Evolutionary conservation across 1,139 yeast species (phyloP).

Genomic region (Suhomyces panamericanus): DNA sequence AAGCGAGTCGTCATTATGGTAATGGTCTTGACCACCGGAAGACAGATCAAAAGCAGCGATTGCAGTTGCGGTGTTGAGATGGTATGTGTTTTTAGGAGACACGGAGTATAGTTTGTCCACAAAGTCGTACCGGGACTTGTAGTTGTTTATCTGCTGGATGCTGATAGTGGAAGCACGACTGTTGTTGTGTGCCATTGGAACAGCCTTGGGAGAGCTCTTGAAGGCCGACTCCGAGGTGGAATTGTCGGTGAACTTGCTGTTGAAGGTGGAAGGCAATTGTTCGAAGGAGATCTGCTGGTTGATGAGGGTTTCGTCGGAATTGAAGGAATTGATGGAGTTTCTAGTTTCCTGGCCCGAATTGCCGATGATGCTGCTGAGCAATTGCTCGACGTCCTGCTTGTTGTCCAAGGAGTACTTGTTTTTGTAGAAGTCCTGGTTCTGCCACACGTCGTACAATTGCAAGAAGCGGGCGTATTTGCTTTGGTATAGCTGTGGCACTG

Average conservation of each 20-base stretch:
- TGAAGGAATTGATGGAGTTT: conserved; percentile 13
- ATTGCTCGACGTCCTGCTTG: conserved; percentile 9
- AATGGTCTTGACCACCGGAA: conserved; percentile 13
- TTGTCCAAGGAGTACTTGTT: conserved; percentile 9
- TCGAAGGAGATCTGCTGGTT: conserved; percentile 7
- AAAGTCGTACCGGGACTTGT: conserved; percentile 28
- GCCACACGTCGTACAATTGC: conserved; percentile 19
- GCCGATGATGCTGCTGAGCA: conserved; percentile 15
- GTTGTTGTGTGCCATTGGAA: neutral
- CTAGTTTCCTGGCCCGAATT: conserved; percentile 7
- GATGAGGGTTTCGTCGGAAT: conserved; percentile 16
- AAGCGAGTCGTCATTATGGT: conserved; percentile 11
- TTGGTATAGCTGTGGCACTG: conserved; percentile 13
- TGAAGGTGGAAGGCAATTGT: conserved; percentile 15
- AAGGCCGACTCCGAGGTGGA: neutral
- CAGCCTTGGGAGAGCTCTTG: neutral
- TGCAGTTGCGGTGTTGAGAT: conserved; percentile 36
- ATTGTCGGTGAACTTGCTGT: neutral
- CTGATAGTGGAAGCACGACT: neutral
- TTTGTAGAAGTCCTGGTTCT: conserved; percentile 13
- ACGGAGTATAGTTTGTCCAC: conserved; percentile 42
- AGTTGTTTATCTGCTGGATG: conserved; percentile 5
- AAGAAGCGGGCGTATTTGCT: conserved; percentile 16
- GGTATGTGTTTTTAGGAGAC: conserved; percentile 43
- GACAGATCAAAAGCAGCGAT: conserved; percentile 23